phyloP scores from a whole-genome alignment of 2,329 filamentous ascomycete genomes.

The Ceratocystis papillata region DNA sequence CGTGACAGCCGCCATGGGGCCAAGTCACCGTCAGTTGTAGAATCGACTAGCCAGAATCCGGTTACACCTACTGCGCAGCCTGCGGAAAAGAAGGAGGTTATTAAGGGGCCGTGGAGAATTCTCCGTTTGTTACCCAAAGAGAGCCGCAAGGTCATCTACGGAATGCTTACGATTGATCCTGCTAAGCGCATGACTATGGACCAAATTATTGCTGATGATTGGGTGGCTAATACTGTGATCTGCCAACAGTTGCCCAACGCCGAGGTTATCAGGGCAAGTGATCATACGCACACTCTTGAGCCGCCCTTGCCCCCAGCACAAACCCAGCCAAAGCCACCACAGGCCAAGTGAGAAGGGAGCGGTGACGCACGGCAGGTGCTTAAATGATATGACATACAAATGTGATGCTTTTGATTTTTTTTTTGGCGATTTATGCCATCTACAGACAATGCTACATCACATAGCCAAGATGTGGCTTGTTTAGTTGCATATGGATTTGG shows the following conservation, averaged over 20 bases:
- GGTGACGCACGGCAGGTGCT: too few relatives aligned
- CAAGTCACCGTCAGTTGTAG: conserved; percentile 19
- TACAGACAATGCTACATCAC: neutral
- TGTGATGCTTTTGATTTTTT: neutral
- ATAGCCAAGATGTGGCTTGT: neutral
- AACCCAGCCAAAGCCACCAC: conserved; percentile 16
- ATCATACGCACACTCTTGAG: conserved; percentile 78
- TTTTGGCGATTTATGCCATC: neutral
- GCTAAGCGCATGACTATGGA: conserved; percentile 71
- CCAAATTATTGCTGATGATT: conserved; percentile 78
- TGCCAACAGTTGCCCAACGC: conserved; percentile 68
- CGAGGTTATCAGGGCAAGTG: conserved; percentile 57
- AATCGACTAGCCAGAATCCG: conserved; percentile 23
- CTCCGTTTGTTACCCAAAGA: conserved; percentile 79
- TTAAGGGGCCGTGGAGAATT: conserved; percentile 86
- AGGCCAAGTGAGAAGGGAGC: neutral
- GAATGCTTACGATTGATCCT: conserved; percentile 86
- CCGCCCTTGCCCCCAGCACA: conserved; percentile 44
- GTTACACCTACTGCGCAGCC: conserved; percentile 16
- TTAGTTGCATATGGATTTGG: neutral
- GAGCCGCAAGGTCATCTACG: conserved; percentile 75
- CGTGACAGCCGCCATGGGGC: conserved; percentile 12
- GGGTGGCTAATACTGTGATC: conserved; percentile 75
- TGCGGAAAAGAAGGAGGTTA: conserved; percentile 57
- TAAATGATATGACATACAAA: neutral